Percentiles rank a stretch among this genome's conserved stretches.
Conservation (phyloP, 1,139 yeast species). For the Sugiyamaella sp. region DNA sequence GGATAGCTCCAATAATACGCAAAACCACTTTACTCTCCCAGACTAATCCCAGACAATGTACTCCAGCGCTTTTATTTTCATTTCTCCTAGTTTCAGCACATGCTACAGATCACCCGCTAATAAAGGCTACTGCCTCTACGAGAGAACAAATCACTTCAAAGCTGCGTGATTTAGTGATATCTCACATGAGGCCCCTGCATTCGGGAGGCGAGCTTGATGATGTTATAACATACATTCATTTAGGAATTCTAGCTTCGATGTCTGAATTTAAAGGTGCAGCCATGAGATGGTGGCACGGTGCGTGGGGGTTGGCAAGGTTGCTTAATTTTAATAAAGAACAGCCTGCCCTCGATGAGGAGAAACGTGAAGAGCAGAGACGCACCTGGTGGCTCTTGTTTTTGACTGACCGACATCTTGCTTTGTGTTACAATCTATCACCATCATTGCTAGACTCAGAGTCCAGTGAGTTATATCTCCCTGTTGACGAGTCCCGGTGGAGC, state of each 20-base stretch:
- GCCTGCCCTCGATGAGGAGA: slow-evolving; percentile 38
- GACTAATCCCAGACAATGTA: slow-evolving; percentile 37
- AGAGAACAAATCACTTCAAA: slow-evolving; percentile 36
- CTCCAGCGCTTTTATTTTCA: slow-evolving; percentile 42
- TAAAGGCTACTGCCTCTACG: slow-evolving; percentile 40
- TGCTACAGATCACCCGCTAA: slow-evolving; percentile 45
- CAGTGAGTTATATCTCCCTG: slow-evolving; percentile 41
- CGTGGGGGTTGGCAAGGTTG: slow-evolving; percentile 42
- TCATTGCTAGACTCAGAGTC: slow-evolving; percentile 44
- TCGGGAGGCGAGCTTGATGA: slow-evolving; percentile 44
- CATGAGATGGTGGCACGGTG: slow-evolving; percentile 46
- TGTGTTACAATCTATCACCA: slow-evolving; percentile 45
- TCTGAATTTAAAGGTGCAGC: slow-evolving; percentile 47
- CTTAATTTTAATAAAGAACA: slow-evolving; percentile 41
- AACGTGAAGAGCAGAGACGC: slow-evolving; percentile 46
- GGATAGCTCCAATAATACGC: slow-evolving; percentile 35
- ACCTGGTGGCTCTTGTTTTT: slow-evolving; percentile 49
- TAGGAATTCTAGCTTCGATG: slow-evolving; percentile 48
- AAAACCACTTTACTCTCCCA: slow-evolving; percentile 29
- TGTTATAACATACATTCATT: slow-evolving; percentile 44
- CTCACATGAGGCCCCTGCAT: slow-evolving; percentile 35
- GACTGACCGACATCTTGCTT: slow-evolving; percentile 46
- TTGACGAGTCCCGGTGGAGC: slow-evolving; percentile 43
- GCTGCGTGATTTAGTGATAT: slow-evolving; percentile 37
- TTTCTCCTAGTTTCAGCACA: slow-evolving; percentile 44